A percentile compares a stretch with the other conserved stretches of the same genome.
Conservation (phyloP, 2,329 filamentous ascomycete genomes). For the Sclerotinia subarctica region DNA sequence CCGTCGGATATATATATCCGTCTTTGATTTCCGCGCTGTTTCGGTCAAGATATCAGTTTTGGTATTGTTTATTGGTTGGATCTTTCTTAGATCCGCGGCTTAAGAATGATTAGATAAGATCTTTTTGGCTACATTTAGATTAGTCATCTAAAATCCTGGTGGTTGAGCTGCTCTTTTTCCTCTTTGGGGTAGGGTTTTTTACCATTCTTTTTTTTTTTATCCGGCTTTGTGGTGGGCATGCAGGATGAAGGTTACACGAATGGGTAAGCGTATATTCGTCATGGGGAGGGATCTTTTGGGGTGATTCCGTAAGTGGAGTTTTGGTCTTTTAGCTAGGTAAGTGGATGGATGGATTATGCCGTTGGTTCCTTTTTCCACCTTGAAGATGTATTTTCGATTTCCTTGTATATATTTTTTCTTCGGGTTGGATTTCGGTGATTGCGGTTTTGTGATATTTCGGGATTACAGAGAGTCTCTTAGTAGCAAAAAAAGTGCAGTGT, state of each 20-base stretch:
- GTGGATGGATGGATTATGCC: neutral
- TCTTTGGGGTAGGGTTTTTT: neutral
- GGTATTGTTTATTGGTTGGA: neutral
- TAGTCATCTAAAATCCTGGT: neutral
- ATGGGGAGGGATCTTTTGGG: neutral
- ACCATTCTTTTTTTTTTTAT: too few species aligned
- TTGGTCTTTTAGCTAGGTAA: neutral
- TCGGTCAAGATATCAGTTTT: neutral
- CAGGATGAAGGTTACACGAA: neutral
- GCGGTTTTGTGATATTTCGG: neutral
- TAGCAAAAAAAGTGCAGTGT: neutral
- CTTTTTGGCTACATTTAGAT: neutral
- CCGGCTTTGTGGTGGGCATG: neutral
- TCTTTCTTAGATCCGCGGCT: neutral
- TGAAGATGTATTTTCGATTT: neutral
- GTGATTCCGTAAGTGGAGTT: conserved; percentile 8
- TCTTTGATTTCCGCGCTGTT: neutral
- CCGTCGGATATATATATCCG: neutral
- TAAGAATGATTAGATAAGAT: neutral
- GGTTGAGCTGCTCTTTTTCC: neutral
- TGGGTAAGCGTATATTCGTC: neutral
- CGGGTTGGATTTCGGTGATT: neutral
- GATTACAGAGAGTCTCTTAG: neutral
- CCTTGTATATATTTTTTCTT: neutral
- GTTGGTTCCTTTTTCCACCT: neutral